phyloP scores from a whole-genome alignment of 148 eudicot species.

The Arbutus unedo region DNA sequence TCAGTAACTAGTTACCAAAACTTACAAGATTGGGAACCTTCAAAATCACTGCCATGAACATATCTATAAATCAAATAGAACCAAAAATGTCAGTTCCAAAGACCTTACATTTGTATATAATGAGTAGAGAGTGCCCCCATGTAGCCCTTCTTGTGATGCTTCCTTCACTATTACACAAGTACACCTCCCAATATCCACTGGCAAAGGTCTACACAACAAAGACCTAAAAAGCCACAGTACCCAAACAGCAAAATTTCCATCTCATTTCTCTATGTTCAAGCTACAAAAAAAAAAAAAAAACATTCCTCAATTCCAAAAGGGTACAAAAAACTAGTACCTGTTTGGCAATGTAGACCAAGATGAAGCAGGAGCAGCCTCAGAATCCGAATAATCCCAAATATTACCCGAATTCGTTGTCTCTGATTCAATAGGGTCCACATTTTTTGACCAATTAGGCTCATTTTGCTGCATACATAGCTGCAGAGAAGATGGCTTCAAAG shows the following conservation, averaged over 20 bases:
- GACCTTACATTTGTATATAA: conserved; percentile 75
- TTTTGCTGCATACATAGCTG: conserved; percentile 70
- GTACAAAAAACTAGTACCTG: conserved; percentile 37
- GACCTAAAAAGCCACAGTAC: conserved; percentile 45
- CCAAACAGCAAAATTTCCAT: conserved; percentile 7
- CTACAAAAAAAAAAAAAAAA: background rate
- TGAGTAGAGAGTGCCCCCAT: conserved; percentile 62
- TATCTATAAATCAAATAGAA: background rate
- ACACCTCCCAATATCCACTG: conserved; percentile 80
- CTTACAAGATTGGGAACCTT: background rate
- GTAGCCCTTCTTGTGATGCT: conserved; percentile 42
- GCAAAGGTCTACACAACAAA: conserved; percentile 75
- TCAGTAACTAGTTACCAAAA: background rate
- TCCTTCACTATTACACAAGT: conserved; percentile 82
- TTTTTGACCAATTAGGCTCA: conserved; percentile 54
- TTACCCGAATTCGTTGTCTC: conserved; percentile 46
- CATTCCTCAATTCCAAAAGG: conserved; percentile 1
- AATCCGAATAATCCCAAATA: conserved; percentile 86
- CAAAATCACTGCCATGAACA: background rate
- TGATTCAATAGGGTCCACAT: conserved; percentile 48
- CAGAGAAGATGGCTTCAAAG: conserved; percentile 70
- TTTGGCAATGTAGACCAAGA: conserved; percentile 93
- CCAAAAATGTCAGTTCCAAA: background rate
- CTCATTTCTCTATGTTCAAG: background rate
- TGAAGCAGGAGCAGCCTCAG: conserved; percentile 96